Base-by-base conservation (phyloP, 148 eudicot genomes). In the Rhododendron henanense region DNA sequence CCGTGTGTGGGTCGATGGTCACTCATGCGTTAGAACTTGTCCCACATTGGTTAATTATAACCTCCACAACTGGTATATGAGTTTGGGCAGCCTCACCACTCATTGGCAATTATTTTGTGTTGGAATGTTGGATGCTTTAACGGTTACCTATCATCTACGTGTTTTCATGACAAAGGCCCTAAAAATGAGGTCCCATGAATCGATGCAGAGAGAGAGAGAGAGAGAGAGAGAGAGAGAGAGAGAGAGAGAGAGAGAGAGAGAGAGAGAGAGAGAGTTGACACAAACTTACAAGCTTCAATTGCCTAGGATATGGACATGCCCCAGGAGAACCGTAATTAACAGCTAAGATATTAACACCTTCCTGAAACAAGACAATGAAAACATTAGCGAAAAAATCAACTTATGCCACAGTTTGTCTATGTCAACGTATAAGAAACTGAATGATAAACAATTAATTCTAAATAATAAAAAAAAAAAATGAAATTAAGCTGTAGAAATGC, bases 281-380 rank as follows among this genome's bases (percentile, higher is more conserved):
- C 45, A 75, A 47, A 88, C 97, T 92, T 90, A 97, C 99, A 88
- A 93, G 75, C 89, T 93, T 97, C 65, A 90, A 86, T 85, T 83
- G 95, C 44, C 99, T 95, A 85, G 98, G 99, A 89, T 92, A 93
- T n/a, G 93, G 93, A 82, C 99, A 97, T 57, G 98, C 94, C 79
- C 96, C 94, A 84, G 92, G 95, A 88, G 98, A 92, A 87, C 98
- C 99, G 87, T 95, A 97, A 88, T 95, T 97, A 86, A 97, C 94
- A 75, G 94, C 95, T 90, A 97, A 85, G 74, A 93, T 90, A 88
- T 93, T 97, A 47, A 90, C 94, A 82, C 98, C 98, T 78, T 96
- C 98, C 99, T 96, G 89, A 76, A 82, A 87, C 25, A 45, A 75
- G 31, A 69, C 19, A 65, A 5, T 33, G 37, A 16, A 47, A 25